These are phyloP conservation scores for Botrytis tulipae DNA, from an alignment of 2,329 filamentous ascomycete species.

Conservation along the genomic window DNA sequence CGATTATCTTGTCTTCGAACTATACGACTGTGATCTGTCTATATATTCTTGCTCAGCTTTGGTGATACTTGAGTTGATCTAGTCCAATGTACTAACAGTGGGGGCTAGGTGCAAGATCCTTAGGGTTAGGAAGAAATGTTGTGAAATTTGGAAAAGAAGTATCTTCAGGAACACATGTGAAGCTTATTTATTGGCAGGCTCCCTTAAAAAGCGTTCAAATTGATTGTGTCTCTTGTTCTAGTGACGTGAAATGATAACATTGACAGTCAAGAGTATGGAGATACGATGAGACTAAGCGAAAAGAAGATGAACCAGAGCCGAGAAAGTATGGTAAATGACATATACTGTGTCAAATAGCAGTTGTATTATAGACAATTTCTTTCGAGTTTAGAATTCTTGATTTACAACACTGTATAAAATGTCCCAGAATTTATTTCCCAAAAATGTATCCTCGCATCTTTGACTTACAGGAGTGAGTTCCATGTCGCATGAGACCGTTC, in stretches of 20 bases:
- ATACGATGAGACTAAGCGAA: not conserved
- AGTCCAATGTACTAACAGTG: not conserved
- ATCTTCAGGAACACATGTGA: not conserved
- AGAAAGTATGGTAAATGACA: not conserved
- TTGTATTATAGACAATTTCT: not conserved
- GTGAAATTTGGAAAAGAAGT: too few relatives aligned
- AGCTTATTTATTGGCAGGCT: too few relatives aligned
- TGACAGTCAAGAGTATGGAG: not conserved
- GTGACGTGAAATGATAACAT: not conserved
- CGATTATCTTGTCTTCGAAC: not conserved
- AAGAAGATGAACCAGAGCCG: not conserved
- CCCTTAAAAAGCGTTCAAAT: accelerated
- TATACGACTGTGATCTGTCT: not conserved
- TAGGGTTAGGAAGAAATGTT: not conserved
- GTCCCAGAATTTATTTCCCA: not conserved
- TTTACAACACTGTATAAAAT: not conserved
- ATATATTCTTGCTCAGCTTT: not conserved
- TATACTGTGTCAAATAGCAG: not conserved
- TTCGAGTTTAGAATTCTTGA: not conserved
- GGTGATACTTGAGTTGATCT: not conserved
- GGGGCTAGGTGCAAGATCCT: too few relatives aligned
- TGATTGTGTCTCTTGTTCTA: not conserved
- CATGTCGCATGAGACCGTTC: not conserved
- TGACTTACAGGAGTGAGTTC: too few relatives aligned
- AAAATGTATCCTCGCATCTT: not conserved